These are phyloP conservation scores for Albugo laibachii DNA, from an alignment of 352 stramenopile genomes.

Conservation along the genomic window DNA sequence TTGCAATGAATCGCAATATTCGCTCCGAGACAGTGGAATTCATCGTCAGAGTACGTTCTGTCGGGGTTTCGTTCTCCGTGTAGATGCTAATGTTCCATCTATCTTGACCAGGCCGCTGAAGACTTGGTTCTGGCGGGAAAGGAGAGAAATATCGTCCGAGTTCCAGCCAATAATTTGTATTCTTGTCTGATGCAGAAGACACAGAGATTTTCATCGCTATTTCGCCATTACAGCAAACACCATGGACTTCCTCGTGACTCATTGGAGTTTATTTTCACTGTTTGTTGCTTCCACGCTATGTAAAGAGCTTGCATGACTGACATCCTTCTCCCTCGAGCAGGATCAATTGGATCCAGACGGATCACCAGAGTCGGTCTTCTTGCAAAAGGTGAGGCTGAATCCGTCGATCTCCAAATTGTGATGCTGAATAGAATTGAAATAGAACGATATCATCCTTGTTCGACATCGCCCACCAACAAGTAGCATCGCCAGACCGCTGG, in stretches of 20 bases:
- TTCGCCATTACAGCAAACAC: conserved; percentile 98
- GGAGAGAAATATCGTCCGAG: conserved; percentile 65
- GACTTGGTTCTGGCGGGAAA: conserved; percentile 57
- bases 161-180: conserved; percentile 76
- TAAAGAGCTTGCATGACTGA: background rate
- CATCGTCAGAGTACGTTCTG: conserved; percentile 82
- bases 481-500: conserved; percentile 19
- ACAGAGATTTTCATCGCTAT: conserved; percentile 93
- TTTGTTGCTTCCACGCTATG: conserved; percentile 5
- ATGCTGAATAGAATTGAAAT: background rate
- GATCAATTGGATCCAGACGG: conserved; percentile 61
- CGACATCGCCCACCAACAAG: conserved; percentile 22
- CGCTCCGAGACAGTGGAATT: conserved; percentile 91
- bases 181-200: conserved; percentile 97
- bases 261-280: conserved; percentile 95
- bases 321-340: conserved; percentile 9
- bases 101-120: conserved; percentile 28
- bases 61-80: background rate
- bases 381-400: conserved; percentile 37
- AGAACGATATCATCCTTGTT: conserved; percentile 79
- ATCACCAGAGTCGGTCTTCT: conserved; percentile 63
- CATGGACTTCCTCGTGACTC: conserved; percentile 92
- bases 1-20: conserved; percentile 52
- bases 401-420: background rate
- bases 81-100: background rate